phyloP scores from a whole-genome alignment of 805 yeast species.

The Dipodascus geniculatus region DNA sequence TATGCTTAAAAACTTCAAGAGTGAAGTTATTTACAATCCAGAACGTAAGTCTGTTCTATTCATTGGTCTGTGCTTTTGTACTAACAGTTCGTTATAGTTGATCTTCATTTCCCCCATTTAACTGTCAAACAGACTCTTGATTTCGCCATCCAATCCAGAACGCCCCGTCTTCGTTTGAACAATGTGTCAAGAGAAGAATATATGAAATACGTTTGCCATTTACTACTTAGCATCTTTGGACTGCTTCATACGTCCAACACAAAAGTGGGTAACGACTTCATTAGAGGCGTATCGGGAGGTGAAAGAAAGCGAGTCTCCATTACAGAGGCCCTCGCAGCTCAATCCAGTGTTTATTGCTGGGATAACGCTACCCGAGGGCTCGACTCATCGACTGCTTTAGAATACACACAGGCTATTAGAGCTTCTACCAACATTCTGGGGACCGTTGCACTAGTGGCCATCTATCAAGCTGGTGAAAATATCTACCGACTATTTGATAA shows the following conservation, averaged over 20 bases:
- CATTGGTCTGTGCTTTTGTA: background rate
- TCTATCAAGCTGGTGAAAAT: conserved; percentile 58
- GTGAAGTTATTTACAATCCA: conserved; percentile 33
- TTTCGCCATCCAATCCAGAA: conserved; percentile 59
- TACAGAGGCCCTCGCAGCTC: conserved; percentile 61
- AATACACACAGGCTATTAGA: conserved; percentile 56
- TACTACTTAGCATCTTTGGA: conserved; percentile 45
- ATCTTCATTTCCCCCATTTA: conserved; percentile 64
- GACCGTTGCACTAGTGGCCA: conserved; percentile 52
- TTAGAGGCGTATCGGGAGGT: conserved; percentile 76
- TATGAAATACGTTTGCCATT: conserved; percentile 35
- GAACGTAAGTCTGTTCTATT: conserved; percentile 17
- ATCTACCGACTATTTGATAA: conserved; percentile 54
- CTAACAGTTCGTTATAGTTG: conserved; percentile 37
- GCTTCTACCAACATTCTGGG: conserved; percentile 43
- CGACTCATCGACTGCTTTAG: conserved; percentile 75
- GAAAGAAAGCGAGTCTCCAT: conserved; percentile 77
- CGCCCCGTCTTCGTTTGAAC: conserved; percentile 45
- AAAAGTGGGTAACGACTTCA: conserved; percentile 48
- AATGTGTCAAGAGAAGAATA: conserved; percentile 37
- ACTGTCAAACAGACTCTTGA: conserved; percentile 63
- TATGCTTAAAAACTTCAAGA: conserved; percentile 45
- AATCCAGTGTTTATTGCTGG: conserved; percentile 57
- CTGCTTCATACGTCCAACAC: conserved; percentile 48
- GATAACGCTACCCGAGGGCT: conserved; percentile 82